Base-by-base conservation (phyloP, 352 stramenopile genomes). In the Poterioochromonas sp. region DNA sequence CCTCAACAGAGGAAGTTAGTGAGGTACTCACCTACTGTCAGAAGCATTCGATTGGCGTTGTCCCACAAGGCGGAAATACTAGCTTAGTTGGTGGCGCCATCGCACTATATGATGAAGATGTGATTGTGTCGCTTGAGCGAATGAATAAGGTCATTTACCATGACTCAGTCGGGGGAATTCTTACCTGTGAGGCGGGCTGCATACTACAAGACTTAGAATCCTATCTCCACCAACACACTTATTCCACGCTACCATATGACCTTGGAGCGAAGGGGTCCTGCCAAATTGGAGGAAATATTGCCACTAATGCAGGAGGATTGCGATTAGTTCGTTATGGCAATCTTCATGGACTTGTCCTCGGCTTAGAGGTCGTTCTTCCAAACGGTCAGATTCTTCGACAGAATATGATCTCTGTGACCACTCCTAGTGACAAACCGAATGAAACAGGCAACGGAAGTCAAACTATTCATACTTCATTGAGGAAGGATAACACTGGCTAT, bases 241-340 rank as follows among this genome's bases (percentile, higher is more conserved):
- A 90, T 85, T n/a, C n/a, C n/a, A 89, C 95, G 80, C 93, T 98
- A 82, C 94, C 95, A 15, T 82, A 98, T 26, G 95, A 98, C 82
- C 87, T 99, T 3, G 94, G 93, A 41, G 91, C 94, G n/a, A 98
- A 97, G 80, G 95, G 95, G 51, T 93, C 89, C n/a, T 99, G 95
- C 83, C 79, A 83, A 51, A 97, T 99, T 80, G 95, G 95, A 53
- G 95, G 95, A 34, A 98, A 98, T 84, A 83, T 98, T 0, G 87
- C 88, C 26, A 95, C 94, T 0, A 98, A 98, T 80, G 95, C 95
- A 0, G 95, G 94, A 41, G 95, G 95, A 0, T 82, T 97, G 3
- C 93, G 94, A 5, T 85, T 97, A 77, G 83, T 97, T 78, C 86
- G 94, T 40, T 98, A 97, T 82, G 93, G 93, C 15, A 95, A 90